Evolutionary conservation across 495 filamentous ascomycete genomes (phyloP), one percentile per base, ranked within the genome.

Genomic region (Daldinia bambusicola): DNA sequence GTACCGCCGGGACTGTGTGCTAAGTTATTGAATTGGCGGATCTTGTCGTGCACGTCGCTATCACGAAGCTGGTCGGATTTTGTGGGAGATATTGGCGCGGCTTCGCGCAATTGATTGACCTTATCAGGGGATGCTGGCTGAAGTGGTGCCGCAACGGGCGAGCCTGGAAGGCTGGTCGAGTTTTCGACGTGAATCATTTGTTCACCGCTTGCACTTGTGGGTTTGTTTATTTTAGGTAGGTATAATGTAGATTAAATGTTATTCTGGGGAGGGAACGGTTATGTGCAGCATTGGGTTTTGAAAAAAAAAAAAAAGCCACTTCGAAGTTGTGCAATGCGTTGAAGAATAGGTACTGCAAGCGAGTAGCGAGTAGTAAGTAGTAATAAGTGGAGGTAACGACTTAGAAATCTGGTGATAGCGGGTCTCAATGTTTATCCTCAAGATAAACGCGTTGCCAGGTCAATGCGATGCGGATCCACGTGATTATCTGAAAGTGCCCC

Each of bases 1-100:
- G 62, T 45, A 58, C n/a, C n/a, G 7, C 30, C 68, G 22, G 72
- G 70, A 2, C 41, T 41, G 50, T 77, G 75, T 55, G 85, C 82
- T 38, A 97, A 80, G 55, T 84, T 87, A 80, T 97, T 94, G 74
- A 97, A 91, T 67, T 90, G 92, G 30, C 89, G 90, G 71, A 97
- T 93, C 79, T 95, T 95, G 32, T 92, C 89, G 74, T 94, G 91
- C 1, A 97, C 92, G 13, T 84, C 81, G 72, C 83, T 84, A 75
- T 96, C 93, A 26, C 92, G 91, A 58, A 18, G 16, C 1, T 77
- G 77, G 16, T 83, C 71, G 36, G 40, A 57, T 52, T 66, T 71
- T 22, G 67, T 58, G 13, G 77, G 67, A 26, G 72, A 70, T 55
- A 75, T 71, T 1, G 74, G 55, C 50, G 59, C 36, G 34, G 50